Conservation (phyloP, 1,284 basidiomycete genomes). For the Sphagnurus paluster region DNA sequence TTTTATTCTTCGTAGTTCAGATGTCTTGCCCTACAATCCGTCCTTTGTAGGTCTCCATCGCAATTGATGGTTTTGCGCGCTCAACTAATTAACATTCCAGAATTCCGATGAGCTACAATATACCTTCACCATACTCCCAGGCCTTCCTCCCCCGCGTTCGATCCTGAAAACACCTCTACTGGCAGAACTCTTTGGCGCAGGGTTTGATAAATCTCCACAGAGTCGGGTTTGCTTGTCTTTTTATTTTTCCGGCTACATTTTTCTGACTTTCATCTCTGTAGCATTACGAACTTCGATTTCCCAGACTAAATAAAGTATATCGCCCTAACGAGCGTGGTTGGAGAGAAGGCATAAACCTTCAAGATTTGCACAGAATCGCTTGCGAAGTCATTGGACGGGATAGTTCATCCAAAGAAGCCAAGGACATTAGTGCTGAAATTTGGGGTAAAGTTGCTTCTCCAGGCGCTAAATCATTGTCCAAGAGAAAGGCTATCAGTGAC, state of each 20-base stretch:
- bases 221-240: constrained; percentile 44
- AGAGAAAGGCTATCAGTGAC: constrained; percentile 34
- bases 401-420: constrained; percentile 34
- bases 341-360: constrained; percentile 50
- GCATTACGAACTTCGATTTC: constrained; percentile 84
- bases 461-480: constrained; percentile 31
- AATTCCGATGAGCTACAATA: constrained; percentile 43
- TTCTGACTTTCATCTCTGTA: constrained; percentile 26
- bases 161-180: constrained; percentile 66
- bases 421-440: constrained; percentile 37
- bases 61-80: constrained; percentile 2
- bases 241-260: background rate
- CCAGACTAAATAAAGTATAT: constrained; percentile 71
- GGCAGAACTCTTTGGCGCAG: constrained; percentile 77
- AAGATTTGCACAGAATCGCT: constrained; percentile 52
- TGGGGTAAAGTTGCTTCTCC: constrained; percentile 42
- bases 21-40: constrained; percentile 36
- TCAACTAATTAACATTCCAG: constrained; percentile 10
- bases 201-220: constrained; percentile 67
- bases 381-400: constrained; percentile 52
- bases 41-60: constrained; percentile 21
- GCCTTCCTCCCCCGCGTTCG: constrained; percentile 53
- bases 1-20: constrained; percentile 56
- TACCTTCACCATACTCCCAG: constrained; percentile 47
- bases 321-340: constrained; percentile 62